Conservation (phyloP, 345 rosid genomes). For the Reutealis trisperma region DNA sequence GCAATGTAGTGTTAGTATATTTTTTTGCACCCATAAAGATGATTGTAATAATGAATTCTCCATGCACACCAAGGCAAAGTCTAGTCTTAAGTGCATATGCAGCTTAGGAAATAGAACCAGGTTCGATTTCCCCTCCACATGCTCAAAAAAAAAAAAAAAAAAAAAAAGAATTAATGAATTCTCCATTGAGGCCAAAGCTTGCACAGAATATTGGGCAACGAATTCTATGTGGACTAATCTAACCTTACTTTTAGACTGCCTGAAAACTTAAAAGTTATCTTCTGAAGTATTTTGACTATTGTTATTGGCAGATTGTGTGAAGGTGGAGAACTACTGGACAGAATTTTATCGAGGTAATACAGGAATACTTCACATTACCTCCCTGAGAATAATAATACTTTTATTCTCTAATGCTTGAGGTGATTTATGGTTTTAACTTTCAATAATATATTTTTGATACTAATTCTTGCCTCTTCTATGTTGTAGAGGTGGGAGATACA, state of each 20-base stretch:
- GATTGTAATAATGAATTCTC: background rate
- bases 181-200: background rate
- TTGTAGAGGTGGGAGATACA: slow-evolving; percentile 87
- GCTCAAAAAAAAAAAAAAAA: no score
- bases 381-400: background rate
- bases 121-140: no score
- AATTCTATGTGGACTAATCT: background rate
- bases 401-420: background rate
- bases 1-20: background rate
- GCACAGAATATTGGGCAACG: background rate
- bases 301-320: slow-evolving; percentile 70
- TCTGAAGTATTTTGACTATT: slow-evolving; percentile 6
- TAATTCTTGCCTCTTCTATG: slow-evolving; percentile 13
- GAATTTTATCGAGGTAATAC: slow-evolving; percentile 75
- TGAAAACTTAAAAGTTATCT: background rate
- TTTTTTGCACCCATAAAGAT: background rate
- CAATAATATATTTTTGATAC: background rate
- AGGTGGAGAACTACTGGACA: slow-evolving; percentile 93
- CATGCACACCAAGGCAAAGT: background rate
- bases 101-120: no score
- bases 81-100: no score
- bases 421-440: background rate
- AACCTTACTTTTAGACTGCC: slow-evolving; percentile 4
- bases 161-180: background rate
- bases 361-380: background rate